Base-by-base conservation (phyloP, 2,329 filamentous ascomycete species). In the Trichoderma citrinoviride region DNA sequence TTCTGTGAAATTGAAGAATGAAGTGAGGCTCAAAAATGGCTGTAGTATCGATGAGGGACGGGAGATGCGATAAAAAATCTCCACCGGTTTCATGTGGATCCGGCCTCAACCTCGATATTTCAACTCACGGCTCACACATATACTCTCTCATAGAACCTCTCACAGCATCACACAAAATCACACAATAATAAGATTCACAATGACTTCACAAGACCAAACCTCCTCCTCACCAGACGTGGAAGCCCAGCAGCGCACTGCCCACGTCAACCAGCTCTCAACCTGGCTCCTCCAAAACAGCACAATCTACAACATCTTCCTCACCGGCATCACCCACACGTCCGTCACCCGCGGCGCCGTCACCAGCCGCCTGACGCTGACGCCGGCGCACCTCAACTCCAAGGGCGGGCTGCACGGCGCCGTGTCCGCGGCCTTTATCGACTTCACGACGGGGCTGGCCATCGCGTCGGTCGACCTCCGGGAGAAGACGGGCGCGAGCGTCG, bases 401-500 rank as follows among this genome's bases (percentile, higher is more conserved):
- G 84, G 85, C 6, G 85, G 84, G 21, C 82, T 93, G 8, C 90
- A 93, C 76, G 90, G 90, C 68, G 87, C 87, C 55, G 89, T 90
- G 3, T 88, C 86, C 29, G 89, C 89, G 0, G 85, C 89, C 0
- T 81, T 93, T 21, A 83, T 91, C 53, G 90, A 93, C 78, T 91
- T 89, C 84, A 83, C 85, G 6, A 90, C 90, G 46, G 89, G 90
- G 37, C 81, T 92, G 76, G 88, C 89, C 23, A 89, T 93, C 70
- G 86, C 88, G 4, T 83, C 85, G 0, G 86, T 82, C 77, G 89
- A 90, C 68, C 75, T 87, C 65, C 77, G 81, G 27, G 80, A 82
- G 33, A 83, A 82, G 71, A 90, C 88, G 3, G 90, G 90, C 53
- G 89, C 90, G 40, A 90, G 87, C 68, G 83, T 88, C 41, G 90